Evolutionary conservation across 2,329 filamentous ascomycete genomes (phyloP).

Genomic region (Herpomyces periplanetae): DNA sequence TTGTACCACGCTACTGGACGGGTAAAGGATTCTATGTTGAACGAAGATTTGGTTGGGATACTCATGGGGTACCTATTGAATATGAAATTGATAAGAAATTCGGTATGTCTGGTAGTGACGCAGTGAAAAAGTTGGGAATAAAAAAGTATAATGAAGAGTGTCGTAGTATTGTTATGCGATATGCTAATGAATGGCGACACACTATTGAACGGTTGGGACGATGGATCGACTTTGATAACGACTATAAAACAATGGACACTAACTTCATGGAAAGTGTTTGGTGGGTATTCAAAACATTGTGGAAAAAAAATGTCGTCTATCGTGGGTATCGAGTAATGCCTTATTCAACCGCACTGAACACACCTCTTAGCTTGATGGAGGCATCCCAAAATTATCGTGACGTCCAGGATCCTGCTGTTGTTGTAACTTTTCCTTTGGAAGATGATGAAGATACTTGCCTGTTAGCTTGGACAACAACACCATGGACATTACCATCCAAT

Average conservation of each 20-base stretch:
- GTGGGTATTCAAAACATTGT: constrained; percentile 87
- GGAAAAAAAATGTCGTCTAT: constrained; percentile 60
- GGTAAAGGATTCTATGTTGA: constrained; percentile 87
- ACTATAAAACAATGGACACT: constrained; percentile 94
- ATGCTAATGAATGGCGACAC: constrained; percentile 43
- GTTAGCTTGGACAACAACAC: constrained; percentile 62
- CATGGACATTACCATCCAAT: constrained; percentile 52
- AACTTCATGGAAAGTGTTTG: constrained; percentile 80
- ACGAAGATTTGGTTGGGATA: constrained; percentile 77
- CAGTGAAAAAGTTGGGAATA: constrained; percentile 50
- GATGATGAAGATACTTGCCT: constrained; percentile 33
- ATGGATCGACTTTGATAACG: constrained; percentile 93
- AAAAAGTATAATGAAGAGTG: constrained; percentile 72
- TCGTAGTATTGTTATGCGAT: constrained; percentile 68
- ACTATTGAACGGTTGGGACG: constrained; percentile 61
- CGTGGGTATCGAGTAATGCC: constrained; percentile 75
- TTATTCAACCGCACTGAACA: constrained; percentile 62
- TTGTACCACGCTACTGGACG: constrained; percentile 81
- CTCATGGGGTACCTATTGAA: constrained; percentile 73
- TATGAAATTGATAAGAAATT: constrained; percentile 92
- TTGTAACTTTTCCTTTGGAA: constrained; percentile 49
- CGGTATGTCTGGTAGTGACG: constrained; percentile 49
- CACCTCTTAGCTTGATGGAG: constrained; percentile 68
- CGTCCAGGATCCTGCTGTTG: constrained; percentile 55
- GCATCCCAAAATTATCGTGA: constrained; percentile 82